phyloP scores from a whole-genome alignment of 306 rosid genomes.

The Corylus americana region DNA sequence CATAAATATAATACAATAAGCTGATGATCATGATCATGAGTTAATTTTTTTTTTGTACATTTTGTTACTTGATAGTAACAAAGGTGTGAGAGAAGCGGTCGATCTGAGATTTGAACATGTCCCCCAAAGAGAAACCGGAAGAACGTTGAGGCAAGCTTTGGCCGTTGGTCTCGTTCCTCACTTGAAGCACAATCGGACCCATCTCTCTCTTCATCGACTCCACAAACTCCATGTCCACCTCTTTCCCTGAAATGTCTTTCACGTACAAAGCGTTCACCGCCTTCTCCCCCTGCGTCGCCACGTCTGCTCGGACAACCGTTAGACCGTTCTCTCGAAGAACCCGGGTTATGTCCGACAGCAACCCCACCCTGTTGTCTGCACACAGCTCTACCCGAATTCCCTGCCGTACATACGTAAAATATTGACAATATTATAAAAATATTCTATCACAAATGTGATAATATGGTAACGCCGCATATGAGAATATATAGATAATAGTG shows the following conservation, averaged over 20 bases:
- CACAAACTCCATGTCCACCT: constrained; percentile 53
- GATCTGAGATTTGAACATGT: constrained; percentile 42
- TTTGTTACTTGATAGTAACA: constrained; percentile 22
- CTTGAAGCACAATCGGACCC: constrained; percentile 47
- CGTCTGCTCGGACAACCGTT: constrained; percentile 59
- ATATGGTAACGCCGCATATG: too few species aligned
- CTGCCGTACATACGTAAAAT: constrained; percentile 8
- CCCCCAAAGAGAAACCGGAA: constrained; percentile 42
- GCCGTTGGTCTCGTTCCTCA: constrained; percentile 31
- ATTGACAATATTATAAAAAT: too few species aligned
- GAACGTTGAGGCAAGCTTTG: constrained; percentile 28
- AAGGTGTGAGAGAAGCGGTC: constrained; percentile 55
- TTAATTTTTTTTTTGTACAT: too few species aligned
- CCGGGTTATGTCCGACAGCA: constrained; percentile 67
- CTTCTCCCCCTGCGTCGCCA: constrained; percentile 68
- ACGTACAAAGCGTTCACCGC: constrained; percentile 60
- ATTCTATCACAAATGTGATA: too few species aligned
- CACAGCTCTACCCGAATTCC: constrained; percentile 64
- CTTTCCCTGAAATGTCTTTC: constrained; percentile 59
- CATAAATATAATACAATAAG: too few species aligned
- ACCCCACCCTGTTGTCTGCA: constrained; percentile 55
- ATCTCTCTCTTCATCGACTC: constrained; percentile 62
- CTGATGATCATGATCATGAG: too few species aligned
- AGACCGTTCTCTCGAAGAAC: constrained; percentile 70
- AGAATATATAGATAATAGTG: too few species aligned